Base-by-base conservation (phyloP, 2,329 filamentous ascomycete species). In the Scortechinia acanthostroma region DNA sequence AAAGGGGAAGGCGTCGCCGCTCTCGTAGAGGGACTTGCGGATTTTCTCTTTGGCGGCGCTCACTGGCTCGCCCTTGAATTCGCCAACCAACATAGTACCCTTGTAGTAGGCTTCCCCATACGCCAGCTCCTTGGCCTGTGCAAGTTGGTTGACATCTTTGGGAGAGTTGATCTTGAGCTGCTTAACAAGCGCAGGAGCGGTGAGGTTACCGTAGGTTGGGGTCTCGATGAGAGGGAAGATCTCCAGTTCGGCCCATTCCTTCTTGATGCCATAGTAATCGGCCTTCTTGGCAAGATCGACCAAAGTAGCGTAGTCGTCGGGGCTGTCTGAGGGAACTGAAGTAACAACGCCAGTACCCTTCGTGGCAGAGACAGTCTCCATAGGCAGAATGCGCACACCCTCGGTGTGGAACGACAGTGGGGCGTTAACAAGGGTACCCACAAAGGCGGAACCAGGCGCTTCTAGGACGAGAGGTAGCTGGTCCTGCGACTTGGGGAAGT, bases 81-180 rank as follows among this genome's bases (percentile, higher is more conserved):
- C 87, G 47, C 93, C 93, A 49, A 88, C 77, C 51, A 90, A 72
- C 82, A 98, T 88, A 47, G 77, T 85, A 52, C 93, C 93, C 68
- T 95, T 90, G 71, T 98, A 98, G 72, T 88, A 97, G 15, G 91
- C 93, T 60, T 96, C 91, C 66, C 93, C 95, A 75, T 98, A 98
- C 0, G 93, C 91, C 52, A 94, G 71, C 53, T 97, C 91, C 69
- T 98, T 98, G 42, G 93, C 93, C 63, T 96, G 86, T 42, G 87
- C 86, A 42, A 98, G 80, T 65, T 91, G 86, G 61, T 88, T 93
- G 25, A 83, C 78, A 59, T 98, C 93, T 67, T 98, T 98, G 50
- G 93, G 91, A 13, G 91, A 97, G 52, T 88, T 84, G 59, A 98
- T 98, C 75, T 97, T 97, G 62, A 96, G 74, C 63, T 93, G 82